phyloP scores from a whole-genome alignment of 2,329 filamentous ascomycete genomes.

The Trichophyton verrucosum region DNA sequence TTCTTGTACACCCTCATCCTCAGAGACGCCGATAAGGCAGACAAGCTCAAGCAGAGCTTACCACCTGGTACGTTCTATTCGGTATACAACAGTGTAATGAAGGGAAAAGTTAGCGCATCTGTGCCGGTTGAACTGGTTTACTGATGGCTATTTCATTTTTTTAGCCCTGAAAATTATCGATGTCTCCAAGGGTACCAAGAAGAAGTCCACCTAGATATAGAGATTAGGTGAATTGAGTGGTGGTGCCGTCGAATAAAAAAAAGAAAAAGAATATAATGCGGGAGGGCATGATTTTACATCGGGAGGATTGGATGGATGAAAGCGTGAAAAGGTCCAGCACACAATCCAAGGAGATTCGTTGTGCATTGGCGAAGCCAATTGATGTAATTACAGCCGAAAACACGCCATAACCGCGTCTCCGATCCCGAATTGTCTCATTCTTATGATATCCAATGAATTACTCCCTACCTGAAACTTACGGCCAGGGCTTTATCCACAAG shows the following conservation, averaged over 20 bases:
- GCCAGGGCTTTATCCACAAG: neutral
- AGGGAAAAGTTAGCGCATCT: neutral
- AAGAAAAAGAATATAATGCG: neutral
- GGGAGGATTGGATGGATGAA: neutral
- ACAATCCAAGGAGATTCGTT: neutral
- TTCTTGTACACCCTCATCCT: conserved; percentile 97
- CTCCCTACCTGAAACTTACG: neutral
- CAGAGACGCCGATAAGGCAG: conserved; percentile 98
- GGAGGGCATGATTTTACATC: neutral
- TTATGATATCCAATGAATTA: conserved; percentile 4
- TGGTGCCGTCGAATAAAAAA: neutral
- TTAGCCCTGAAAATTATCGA: conserved; percentile 35
- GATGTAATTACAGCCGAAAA: conserved; percentile 1
- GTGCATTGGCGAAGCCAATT: neutral
- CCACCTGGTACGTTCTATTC: conserved; percentile 70
- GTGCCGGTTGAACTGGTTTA: neutral
- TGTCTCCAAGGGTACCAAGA: conserved; percentile 34
- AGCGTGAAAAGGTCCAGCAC: neutral
- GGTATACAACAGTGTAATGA: neutral
- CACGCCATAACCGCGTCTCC: neutral
- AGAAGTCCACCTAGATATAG: conserved; percentile 31
- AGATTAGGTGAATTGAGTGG: neutral
- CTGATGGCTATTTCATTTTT: conserved; percentile 10
- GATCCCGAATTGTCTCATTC: neutral
- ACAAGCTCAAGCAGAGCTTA: conserved; percentile 99